Base-by-base conservation (phyloP, 139 green algal species). In the Asterochloris sp. region DNA sequence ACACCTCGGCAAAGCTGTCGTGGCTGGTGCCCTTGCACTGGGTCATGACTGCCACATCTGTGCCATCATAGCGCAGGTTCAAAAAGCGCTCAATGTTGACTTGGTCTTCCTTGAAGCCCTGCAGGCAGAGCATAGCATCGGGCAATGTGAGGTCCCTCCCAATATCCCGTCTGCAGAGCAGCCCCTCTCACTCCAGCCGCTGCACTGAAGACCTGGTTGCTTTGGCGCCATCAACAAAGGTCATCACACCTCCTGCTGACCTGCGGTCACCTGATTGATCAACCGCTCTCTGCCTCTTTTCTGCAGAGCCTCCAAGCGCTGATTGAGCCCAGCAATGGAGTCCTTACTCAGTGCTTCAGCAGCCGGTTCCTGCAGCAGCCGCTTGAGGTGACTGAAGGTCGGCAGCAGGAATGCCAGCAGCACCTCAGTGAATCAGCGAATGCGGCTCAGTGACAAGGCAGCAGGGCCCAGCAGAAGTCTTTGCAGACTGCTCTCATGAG, bases 1-100 rank as follows among this genome's bases (percentile, higher is more conserved):
- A 71, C 61, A 90, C 89, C 81, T 91, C 74, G 10, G 85, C 78
- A 73, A 77, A 88, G n/a, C 80, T 62, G 47, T 54, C 38, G 6
- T 54, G 38, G 38, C 38, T 54, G 38, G 38, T 54, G 38, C 38
- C 38, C 6, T 54, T 78, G 62, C 84, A 84, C 0, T 64, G 62
- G 17, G 94, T 95, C 95, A 98, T 98, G 23, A 99, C 90, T 0
- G 94, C 90, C 11, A 98, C 95, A 78, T 99, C 96, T 10, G 96
- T 98, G 62, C 96, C 96, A 26, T 96, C 87, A 81, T 96, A 97
- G 26, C 94, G 87, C 79, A 99, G 91, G 87, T 99, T 98, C 16
- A 99, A 87, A 85, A 94, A 97, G 11, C 89, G 85, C 80, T 97
- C 90, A 2, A 73, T 83, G n/a, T 17, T 79, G 12, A 98, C 88